A percentile compares a stretch with the other conserved stretches of the same genome.
Evolutionary conservation across 179 eudicot genomes (phyloP).

Genomic region (Amaranthus tricolor): DNA sequence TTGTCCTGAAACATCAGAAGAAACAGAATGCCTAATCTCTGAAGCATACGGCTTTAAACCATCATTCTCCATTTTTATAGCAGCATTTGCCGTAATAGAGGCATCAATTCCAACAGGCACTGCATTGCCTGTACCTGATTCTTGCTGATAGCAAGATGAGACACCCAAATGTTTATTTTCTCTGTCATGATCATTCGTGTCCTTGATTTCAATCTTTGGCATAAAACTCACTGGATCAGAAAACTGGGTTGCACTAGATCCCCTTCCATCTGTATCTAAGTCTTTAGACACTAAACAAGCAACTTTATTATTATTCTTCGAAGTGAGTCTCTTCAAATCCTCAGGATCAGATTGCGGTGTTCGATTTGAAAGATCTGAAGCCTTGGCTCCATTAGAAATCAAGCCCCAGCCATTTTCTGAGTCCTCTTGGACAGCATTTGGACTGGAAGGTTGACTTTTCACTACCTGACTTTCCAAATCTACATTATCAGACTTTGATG

Average conservation of each 20-base stretch:
- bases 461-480: constrained; percentile 23
- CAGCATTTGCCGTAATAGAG: constrained; percentile 24
- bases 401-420: constrained; percentile 10
- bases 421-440: constrained; percentile 14
- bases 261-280: constrained; percentile 8
- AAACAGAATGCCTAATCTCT: constrained; percentile 5
- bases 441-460: constrained; percentile 22
- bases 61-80: constrained; percentile 11
- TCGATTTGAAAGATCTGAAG: constrained; percentile 25
- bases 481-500: constrained; percentile 28
- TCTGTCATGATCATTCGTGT: constrained; percentile 10
- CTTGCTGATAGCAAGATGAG: constrained; percentile 17
- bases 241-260: constrained; percentile 16
- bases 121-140: constrained; percentile 11
- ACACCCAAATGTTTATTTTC: constrained; percentile 14
- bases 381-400: constrained; percentile 18
- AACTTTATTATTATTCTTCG: too few species aligned
- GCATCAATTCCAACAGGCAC: constrained; percentile 14
- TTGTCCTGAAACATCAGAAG: constrained; percentile 18
- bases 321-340: constrained; percentile 4
- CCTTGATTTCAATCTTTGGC: constrained; percentile 12
- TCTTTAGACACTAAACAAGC: constrained; percentile 22
- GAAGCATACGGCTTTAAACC: constrained; percentile 6
- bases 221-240: constrained; percentile 26
- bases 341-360: constrained; percentile 27